phyloP scores from a whole-genome alignment of 202 grass and related monocot genomes.

The Cymbopogon flexuosus region DNA sequence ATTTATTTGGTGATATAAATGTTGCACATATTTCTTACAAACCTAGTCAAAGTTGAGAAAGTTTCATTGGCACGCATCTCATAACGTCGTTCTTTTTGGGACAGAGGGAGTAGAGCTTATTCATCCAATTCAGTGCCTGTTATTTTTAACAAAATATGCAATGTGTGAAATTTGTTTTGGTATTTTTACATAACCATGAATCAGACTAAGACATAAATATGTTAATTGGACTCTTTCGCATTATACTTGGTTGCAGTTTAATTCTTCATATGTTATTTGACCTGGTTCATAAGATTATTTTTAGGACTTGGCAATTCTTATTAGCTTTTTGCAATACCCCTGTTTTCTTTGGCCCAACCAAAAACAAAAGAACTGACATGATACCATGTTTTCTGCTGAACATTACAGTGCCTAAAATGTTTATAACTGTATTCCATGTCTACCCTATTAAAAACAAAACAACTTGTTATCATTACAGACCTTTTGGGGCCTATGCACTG shows the following conservation, averaged over 20 bases:
- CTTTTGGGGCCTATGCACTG: neutral
- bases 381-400: neutral
- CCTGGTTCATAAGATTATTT: neutral
- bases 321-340: neutral
- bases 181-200: neutral
- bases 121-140: neutral
- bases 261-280: neutral
- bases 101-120: neutral
- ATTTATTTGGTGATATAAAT: too few relatives aligned
- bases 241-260: neutral
- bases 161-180: neutral
- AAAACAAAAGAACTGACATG: conserved; percentile 3
- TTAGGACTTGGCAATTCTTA: neutral
- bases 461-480: too few relatives aligned
- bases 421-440: neutral
- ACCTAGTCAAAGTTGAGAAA: too few relatives aligned
- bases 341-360: neutral
- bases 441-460: neutral
- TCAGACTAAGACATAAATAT: neutral
- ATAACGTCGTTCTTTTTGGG: too few relatives aligned
- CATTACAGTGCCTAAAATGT: neutral
- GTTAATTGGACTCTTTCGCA: neutral
- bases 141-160: neutral
- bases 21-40: too few relatives aligned
- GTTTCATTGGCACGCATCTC: too few relatives aligned